phyloP scores from a whole-genome alignment of 2,329 filamentous ascomycete species.

The Moelleriella libera region DNA sequence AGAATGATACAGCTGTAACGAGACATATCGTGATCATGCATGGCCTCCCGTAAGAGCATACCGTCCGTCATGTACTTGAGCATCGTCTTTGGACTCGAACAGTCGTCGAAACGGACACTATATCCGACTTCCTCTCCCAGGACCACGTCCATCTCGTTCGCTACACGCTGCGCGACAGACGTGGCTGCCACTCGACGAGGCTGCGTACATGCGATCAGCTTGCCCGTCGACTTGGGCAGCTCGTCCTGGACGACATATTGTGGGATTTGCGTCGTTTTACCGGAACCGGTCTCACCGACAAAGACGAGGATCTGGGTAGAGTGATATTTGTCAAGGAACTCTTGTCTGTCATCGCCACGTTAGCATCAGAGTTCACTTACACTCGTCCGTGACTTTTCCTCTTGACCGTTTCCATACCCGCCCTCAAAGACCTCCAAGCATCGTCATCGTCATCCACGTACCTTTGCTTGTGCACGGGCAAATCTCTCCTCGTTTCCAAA shows the following conservation, averaged over 20 bases:
- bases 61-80: conserved; percentile 99
- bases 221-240: conserved; percentile 69
- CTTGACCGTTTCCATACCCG: too few relatives aligned
- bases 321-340: conserved; percentile 90
- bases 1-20: conserved; percentile 97
- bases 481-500: conserved; percentile 64
- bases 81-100: conserved; percentile 73
- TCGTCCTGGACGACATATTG: conserved; percentile 98
- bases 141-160: conserved; percentile 87
- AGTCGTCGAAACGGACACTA: conserved; percentile 97
- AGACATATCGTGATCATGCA: conserved; percentile 84
- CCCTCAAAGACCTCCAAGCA: too few relatives aligned
- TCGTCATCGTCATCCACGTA: conserved; percentile 22
- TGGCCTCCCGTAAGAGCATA: conserved; percentile 92
- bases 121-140: conserved; percentile 94
- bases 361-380: not conserved
- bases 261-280: conserved; percentile 97
- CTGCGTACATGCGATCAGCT: conserved; percentile 94
- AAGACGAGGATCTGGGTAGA: conserved; percentile 93
- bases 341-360: conserved; percentile 43
- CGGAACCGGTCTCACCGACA: conserved; percentile 96
- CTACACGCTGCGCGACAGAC: conserved; percentile 96
- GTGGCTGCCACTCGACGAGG: conserved; percentile 95
- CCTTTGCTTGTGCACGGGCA: conserved; percentile 88
- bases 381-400: too few relatives aligned